Percentiles rank a stretch among this genome's conserved stretches.
Evolutionary conservation across 371 early-diverging fungal genomes (phyloP).

Genomic region (Mucor ambiguus): DNA sequence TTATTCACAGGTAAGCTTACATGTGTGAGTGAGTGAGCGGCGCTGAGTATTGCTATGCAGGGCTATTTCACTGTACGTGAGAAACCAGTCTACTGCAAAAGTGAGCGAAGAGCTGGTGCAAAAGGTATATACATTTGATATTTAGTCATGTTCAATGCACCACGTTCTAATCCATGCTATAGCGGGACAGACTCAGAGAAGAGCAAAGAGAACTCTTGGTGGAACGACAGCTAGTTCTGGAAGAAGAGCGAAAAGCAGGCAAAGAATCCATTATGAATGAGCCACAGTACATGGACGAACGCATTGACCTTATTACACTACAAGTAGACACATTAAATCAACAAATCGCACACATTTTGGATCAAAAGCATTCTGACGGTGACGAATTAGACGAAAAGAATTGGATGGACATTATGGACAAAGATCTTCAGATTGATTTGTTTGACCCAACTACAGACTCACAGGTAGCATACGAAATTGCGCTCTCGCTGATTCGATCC

Average conservation of each 20-base stretch:
- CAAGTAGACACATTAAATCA: conserved; percentile 30
- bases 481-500: conserved; percentile 31
- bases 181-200: conserved; percentile 55
- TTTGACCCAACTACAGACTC: conserved; percentile 20
- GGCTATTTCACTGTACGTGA: conserved; percentile 24
- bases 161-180: background rate
- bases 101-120: conserved; percentile 14
- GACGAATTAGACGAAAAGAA: conserved; percentile 14
- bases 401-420: conserved; percentile 20
- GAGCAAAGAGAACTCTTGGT: conserved; percentile 70
- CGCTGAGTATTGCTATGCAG: background rate
- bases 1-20: conserved; percentile 17
- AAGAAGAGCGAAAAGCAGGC: conserved; percentile 49
- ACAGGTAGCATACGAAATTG: conserved; percentile 34
- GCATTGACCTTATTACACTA: conserved; percentile 54
- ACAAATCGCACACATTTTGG: conserved; percentile 11
- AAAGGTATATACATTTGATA: conserved; percentile 14
- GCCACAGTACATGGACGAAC: conserved; percentile 78
- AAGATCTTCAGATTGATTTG: conserved; percentile 14
- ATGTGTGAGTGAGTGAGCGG: too few relatives aligned
- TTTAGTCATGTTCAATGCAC: too few relatives aligned
- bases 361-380: conserved; percentile 1
- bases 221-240: conserved; percentile 65
- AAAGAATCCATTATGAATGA: conserved; percentile 34
- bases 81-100: conserved; percentile 2